Evolutionary conservation across 345 rosid species (phyloP).

Genomic region (Passiflora organensis): DNA sequence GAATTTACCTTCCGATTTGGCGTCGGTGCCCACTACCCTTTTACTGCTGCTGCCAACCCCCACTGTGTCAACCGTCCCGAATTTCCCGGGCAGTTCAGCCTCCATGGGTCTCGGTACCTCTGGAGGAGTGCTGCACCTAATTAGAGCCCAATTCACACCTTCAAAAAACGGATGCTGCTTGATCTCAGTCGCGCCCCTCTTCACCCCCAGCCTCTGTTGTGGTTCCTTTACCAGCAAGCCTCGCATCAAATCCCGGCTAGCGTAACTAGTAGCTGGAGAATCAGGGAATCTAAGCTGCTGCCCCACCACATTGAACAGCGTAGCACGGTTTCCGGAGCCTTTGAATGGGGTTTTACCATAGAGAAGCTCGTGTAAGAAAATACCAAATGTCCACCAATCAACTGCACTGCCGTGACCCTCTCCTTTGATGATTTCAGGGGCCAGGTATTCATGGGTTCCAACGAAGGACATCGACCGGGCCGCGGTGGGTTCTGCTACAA

Average conservation of each 20-base stretch:
- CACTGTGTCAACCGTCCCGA: constrained; percentile 52
- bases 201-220: constrained; percentile 81
- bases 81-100: constrained; percentile 56
- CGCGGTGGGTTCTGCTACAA: constrained; percentile 90
- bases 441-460: constrained; percentile 96
- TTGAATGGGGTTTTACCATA: constrained; percentile 93
- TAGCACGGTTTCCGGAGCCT: constrained; percentile 92
- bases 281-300: constrained; percentile 89
- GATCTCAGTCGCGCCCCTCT: constrained; percentile 97
- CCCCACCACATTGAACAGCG: constrained; percentile 88
- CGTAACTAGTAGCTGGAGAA: constrained; percentile 76
- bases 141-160: constrained; percentile 97
- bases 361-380: constrained; percentile 80
- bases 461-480: constrained; percentile 98
- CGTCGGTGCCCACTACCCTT: constrained; percentile 56
- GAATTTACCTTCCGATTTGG: constrained; percentile 80
- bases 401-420: constrained; percentile 99
- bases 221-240: constrained; percentile 93
- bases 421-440: constrained; percentile 93
- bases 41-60: constrained; percentile 72
- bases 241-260: constrained; percentile 78
- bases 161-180: constrained; percentile 95
- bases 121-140: constrained; percentile 94
- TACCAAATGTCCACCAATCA: constrained; percentile 99
- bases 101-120: constrained; percentile 86